These are phyloP conservation scores for Silene uniflora DNA, from an alignment of 148 eudicot species.

Conservation along the genomic window DNA sequence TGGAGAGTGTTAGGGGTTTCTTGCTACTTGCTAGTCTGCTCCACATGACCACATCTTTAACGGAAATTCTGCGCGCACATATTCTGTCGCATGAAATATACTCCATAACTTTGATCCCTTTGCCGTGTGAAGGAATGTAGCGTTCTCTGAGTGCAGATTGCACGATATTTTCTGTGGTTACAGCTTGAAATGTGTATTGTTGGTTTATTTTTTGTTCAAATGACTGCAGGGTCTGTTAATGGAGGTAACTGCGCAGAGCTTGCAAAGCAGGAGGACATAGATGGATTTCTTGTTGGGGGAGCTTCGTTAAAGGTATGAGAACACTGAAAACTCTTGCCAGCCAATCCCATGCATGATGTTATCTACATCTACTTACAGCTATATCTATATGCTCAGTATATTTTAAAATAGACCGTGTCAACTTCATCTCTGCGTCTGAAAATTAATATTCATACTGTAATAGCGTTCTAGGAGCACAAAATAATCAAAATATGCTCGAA, in stretches of 20 bases:
- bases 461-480: too few species aligned
- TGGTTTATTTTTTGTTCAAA: neutral
- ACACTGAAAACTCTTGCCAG: neutral
- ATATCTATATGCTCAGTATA: too few species aligned
- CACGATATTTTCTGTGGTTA: neutral
- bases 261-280: slow-evolving; percentile 94
- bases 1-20: too few species aligned
- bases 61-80: neutral
- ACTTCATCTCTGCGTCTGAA: neutral
- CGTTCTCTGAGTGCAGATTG: neutral
- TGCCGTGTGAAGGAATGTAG: neutral
- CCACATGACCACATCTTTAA: too few species aligned
- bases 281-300: slow-evolving; percentile 98
- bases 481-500: too few species aligned
- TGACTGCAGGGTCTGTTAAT: slow-evolving; percentile 83
- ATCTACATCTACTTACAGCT: neutral
- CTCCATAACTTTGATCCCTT: neutral
- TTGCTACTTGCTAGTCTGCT: too few species aligned
- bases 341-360: neutral
- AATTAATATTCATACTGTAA: neutral
- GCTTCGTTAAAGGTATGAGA: slow-evolving; percentile 86
- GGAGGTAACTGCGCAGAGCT: slow-evolving; percentile 92
- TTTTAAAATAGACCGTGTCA: too few species aligned
- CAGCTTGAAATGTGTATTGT: neutral
- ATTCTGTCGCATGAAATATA: neutral